A percentile compares a stretch with the other conserved stretches of the same genome.
Conservation (phyloP, 768 basidiomycete species). For the Xerocomellus amylosporus region DNA sequence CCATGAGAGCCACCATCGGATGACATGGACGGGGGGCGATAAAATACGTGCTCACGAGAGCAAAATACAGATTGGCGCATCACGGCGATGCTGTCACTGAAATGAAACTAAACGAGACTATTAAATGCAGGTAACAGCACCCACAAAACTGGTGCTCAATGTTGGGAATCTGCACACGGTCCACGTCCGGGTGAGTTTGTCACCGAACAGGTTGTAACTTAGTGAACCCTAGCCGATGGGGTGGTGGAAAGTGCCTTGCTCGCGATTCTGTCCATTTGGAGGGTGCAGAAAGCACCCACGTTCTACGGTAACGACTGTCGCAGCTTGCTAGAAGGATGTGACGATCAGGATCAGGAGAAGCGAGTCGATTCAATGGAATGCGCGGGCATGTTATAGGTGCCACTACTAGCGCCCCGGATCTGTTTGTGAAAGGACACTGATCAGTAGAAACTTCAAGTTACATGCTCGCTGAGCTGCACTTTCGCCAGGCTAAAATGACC, state of each 20-base stretch:
- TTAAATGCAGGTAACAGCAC: background rate
- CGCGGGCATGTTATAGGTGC: background rate
- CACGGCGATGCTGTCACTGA: background rate
- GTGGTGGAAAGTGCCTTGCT: background rate
- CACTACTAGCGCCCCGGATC: background rate
- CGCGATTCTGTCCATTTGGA: no score
- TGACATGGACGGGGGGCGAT: background rate
- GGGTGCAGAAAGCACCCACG: background rate
- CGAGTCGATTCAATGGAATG: background rate
- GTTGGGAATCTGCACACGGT: background rate
- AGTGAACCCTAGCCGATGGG: slow-evolving; percentile 1
- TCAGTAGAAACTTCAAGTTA: no score
- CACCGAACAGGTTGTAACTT: background rate
- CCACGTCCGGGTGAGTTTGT: background rate
- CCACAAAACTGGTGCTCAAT: background rate
- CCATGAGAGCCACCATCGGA: background rate
- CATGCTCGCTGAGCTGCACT: no score
- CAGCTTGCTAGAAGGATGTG: background rate
- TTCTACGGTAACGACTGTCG: background rate
- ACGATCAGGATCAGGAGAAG: slow-evolving; percentile 10
- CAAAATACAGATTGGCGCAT: background rate
- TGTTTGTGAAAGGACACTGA: background rate
- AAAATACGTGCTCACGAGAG: background rate
- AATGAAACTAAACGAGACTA: background rate
- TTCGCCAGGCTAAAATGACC: no score